A percentile compares a stretch with the other conserved stretches of the same genome.
These are phyloP conservation scores for Fraxinus paxiana DNA, from an alignment of 305 asterid genomes.

Conservation along the genomic window DNA sequence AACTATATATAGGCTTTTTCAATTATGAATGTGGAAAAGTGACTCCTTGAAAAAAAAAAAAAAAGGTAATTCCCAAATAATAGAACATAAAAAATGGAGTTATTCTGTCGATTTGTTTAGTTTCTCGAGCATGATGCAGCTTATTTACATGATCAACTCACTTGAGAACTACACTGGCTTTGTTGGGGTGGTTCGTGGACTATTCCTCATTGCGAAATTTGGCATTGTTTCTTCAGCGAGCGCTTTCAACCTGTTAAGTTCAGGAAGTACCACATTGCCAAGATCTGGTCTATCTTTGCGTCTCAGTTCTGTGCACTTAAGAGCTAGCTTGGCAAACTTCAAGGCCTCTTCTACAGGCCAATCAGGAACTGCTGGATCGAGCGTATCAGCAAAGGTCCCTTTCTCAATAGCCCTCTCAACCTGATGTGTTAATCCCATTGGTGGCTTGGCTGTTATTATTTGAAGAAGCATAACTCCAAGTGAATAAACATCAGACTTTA, in stretches of 20 bases:
- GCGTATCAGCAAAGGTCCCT: conserved; percentile 28
- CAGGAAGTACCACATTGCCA: conserved; percentile 22
- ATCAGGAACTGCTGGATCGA: conserved; percentile 32
- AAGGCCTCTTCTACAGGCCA: conserved; percentile 36
- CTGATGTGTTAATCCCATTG: conserved; percentile 39
- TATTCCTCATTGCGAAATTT: background rate
- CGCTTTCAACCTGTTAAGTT: conserved; percentile 26
- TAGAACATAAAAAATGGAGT: background rate
- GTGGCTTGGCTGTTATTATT: conserved; percentile 33
- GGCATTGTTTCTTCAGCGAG: conserved; percentile 16
- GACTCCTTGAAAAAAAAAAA: background rate
- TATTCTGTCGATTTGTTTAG: background rate
- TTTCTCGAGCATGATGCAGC: background rate
- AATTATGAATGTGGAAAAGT: background rate
- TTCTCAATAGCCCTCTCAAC: conserved; percentile 30
- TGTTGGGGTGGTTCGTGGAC: background rate
- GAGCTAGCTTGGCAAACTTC: conserved; percentile 23
- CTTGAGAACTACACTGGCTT: background rate
- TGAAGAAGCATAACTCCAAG: conserved; percentile 38
- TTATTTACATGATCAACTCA: background rate
- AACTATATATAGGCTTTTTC: background rate
- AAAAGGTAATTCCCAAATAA: background rate
- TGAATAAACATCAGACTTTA: conserved; percentile 36
- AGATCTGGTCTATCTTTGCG: conserved; percentile 35
- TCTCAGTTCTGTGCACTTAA: conserved; percentile 30